Evolutionary conservation across 2,329 filamentous ascomycete genomes (phyloP), one percentile per base, ranked within the genome.

Genomic region (Balansia obtecta): DNA sequence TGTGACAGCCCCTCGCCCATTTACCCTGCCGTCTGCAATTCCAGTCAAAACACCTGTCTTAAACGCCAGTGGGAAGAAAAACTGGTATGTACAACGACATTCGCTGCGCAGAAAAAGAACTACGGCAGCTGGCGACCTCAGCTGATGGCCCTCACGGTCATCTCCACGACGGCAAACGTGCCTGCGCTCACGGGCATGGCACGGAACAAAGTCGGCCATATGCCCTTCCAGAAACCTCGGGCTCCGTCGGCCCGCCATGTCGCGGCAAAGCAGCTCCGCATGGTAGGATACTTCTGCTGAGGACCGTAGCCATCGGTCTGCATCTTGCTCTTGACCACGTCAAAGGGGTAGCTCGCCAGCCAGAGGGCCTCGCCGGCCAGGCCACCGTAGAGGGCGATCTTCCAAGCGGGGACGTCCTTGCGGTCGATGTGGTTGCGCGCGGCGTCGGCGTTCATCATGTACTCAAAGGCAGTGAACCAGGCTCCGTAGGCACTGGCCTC

Each of bases 281-380:
- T 96, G 50, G 74, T 83, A 65, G 72, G 79, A 70, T 86, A 98
- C 64, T 76, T 77, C 72, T 83, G 82, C 55, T 77, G 71, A 46
- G 66, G 54, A 4, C 87, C 88, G 64, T 96, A 93, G 0, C 87
- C 90, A 70, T 98, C 93, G 52, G 85, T 95, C 78, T 98, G 93
- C 91, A 97, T 96, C 80, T 95, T 97, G 71, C 88, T 95, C 85
- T 98, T 98, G 70, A 98, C 71, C 30, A 98, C 91, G 69, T 98
- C 93, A 57, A 98, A 85, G 20, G 93, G 93, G 70, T 98, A 98
- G 63, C 88, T 95, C 37, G 78, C 77, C 50, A 98, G 73, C 93
- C 93, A 98, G 51, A 98, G 77, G 48, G 83, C 88, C 75, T 98
- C 93, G 58, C 93, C 93, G 0, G 93, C 93, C 40, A 98, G 68